Conservation (phyloP, 352 stramenopile species). For the Pythium phragmiticola region DNA sequence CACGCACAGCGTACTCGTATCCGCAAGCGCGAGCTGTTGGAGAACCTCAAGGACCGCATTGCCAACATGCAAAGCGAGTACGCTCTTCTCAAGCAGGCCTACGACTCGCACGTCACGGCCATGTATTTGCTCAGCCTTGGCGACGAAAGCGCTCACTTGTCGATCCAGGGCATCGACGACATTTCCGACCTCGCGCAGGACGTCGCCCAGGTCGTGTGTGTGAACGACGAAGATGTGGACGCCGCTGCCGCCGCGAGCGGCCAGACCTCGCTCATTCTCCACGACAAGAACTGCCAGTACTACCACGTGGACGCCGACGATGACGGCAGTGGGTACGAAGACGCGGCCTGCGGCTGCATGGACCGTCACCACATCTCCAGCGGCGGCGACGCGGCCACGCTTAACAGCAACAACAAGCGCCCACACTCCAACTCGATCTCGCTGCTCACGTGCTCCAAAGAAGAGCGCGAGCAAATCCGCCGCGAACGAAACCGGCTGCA, state of each 20-base stretch:
- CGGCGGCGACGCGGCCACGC: conserved; percentile 28
- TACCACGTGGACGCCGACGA: conserved; percentile 33
- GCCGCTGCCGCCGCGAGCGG: conserved; percentile 29
- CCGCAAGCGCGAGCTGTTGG: conserved; percentile 72
- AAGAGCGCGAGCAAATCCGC: conserved; percentile 68
- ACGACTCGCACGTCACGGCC: conserved; percentile 72
- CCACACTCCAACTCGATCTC: conserved; percentile 28
- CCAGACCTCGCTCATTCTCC: conserved; percentile 30
- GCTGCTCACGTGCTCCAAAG: conserved; percentile 51
- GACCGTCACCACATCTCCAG: conserved; percentile 13
- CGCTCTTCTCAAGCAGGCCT: conserved; percentile 65
- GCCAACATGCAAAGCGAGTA: conserved; percentile 57
- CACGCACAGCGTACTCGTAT: conserved; percentile 74
- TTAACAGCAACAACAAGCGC: conserved; percentile 46
- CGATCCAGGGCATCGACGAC: conserved; percentile 53
- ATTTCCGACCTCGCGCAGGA: conserved; percentile 46
- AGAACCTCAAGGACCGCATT: conserved; percentile 75
- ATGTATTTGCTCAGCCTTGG: conserved; percentile 61
- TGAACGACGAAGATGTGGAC: conserved; percentile 37
- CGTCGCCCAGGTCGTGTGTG: conserved; percentile 29
- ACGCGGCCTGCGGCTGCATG: conserved; percentile 26
- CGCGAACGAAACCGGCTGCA: conserved; percentile 76
- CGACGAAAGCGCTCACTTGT: conserved; percentile 33
- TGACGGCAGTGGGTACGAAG: conserved; percentile 24
- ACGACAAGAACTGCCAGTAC: conserved; percentile 48